Base-by-base conservation (phyloP, 176 grass and related monocot genomes). In the Eremochloa ophiuroides region DNA sequence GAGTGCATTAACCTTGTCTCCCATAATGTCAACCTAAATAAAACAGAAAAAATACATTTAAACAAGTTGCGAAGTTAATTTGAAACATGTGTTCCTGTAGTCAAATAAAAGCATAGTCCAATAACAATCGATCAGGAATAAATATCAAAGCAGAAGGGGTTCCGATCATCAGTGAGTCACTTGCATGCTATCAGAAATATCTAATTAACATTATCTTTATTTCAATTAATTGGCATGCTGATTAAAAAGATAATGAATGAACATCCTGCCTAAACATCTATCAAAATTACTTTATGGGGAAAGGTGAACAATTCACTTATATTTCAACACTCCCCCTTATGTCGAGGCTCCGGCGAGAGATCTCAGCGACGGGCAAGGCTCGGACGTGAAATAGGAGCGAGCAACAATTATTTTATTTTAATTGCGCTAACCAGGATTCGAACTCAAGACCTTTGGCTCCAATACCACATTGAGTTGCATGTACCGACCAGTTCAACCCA, bases 1-100 rank as follows among this genome's bases (percentile, higher is more conserved):
- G 29, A 99, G 84, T 37, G 79, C 79, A 85, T 89, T 92, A 69
- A 99, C 90, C 82, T 99, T 94, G 69, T 95, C 86, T 55, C 84
- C 93, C 35, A 99, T 78, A 75, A 83, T 58, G 34, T 93, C 91
- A 80, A 99, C 96, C 96, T 99, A 83, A 71, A 70, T 48, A 12
- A 84, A 79, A 78, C 11, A 80, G 14, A 79, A 10, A 81, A 81
- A 77, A 39, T 7, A n/a, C n/a, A 73, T 22, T 76, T 31, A 59
- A 74, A 71, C 7, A 69, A 17, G 51, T 61, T 58, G 69, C 44
- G 46, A 63, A 5, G 64, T 31, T 35, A 71, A 47, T 66, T 59
- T 72, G 62, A 29, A 31, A 31, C 8, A 63, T 43, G 34, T 75
- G 10, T 23, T 76, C 15, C 46, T 78, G 23, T 40, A 73, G 46